Base-by-base conservation (phyloP, 2,329 filamentous ascomycete genomes). In the Alternaria angustiovoidea region DNA sequence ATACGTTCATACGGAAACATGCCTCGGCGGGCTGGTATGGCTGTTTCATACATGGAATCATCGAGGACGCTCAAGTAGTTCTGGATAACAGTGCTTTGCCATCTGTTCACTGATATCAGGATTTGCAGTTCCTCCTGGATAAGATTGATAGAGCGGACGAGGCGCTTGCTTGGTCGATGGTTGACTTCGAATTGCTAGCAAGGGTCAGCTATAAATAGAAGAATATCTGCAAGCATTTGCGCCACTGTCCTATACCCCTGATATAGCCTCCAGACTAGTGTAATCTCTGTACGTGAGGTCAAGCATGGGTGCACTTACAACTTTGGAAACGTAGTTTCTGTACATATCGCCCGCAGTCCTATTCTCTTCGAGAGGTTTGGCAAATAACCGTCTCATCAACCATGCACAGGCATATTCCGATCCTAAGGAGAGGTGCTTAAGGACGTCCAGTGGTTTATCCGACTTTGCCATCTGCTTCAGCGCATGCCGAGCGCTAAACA, bases 181-280 rank as follows among this genome's bases (percentile, higher is more conserved):
- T 76, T 77, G 38, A 77, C 72, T 72, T 75, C 68, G 41, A 77
- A 77, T 74, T 75, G 73, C 73, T 75, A 26, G 3, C 1, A 1
- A 1, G 11, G n/a, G 51, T 73, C 26, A 73, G 65, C 11, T 34
- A 5, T 12, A 16, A 7, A 16, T 11, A 24, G 11, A 2, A 11
- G 12, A 11, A 7, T 11, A 8, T 48, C 18, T 22, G 7, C 2
- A 11, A 5, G 30, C 16, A 6, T 48, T 24, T 6, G 14, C 30
- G 28, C n/a, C 22, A 18, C 22, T 22, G 22, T 22, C 22, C 22
- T 22, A 22, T 22, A 22, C 22, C 22, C 22, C 18, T 14, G 32
- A 34, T 34, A 34, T 30, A 12, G 32, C 14, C 32, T 34, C 14
- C 32, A 34, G 32, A 14, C 32, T 34, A 34, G 32, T 34, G 12